Evolutionary conservation across 2,329 filamentous ascomycete species (phyloP), one percentile per base, ranked within the genome.

Genomic region (Cercospora zeae-maydis): DNA sequence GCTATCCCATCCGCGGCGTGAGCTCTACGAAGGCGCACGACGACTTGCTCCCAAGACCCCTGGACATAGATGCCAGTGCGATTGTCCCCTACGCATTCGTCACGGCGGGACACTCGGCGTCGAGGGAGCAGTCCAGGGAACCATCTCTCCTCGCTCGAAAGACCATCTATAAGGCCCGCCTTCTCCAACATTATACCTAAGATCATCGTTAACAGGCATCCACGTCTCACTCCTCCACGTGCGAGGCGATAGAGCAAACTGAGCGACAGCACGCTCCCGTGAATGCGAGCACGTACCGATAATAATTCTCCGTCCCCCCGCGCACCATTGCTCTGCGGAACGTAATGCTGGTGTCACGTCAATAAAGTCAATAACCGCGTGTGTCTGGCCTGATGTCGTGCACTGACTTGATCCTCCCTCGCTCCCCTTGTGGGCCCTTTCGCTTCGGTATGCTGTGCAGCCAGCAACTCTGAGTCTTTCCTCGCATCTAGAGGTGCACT

Each of bases 381-480:
- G 11, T 10, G 24, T 24, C 19, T 11, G 39, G 4, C 13, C 9
- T 7, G 19, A 24, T 24, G 13, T 19, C 39, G 21, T 45, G 7
- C 13, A 37, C 42, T 57, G 34, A 59, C 57, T 93, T 93, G 69
- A 83, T 82, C 24, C 86, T 84, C 31, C 88, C 87, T 56, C 82
- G 82, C 31, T 82, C 83, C 49, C 84, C 85, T 73, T 82, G 81
- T 7, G 82, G 85, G 2, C 87, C 87, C 39, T 84, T 87, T 19
- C 90, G 78, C 75, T 93, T 93, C 0, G 90, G 90, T 42, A 93
- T 86, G 53, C 88, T 89, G 74, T 93, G 90, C 63, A 92, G 75
- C 89, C 90, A 93, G 70, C 86, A 85, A 3, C 84, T 80, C 74
- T 93, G 90, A n/a, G 90, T 93, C 67, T 74, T 78, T 0, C 90